phyloP scores from a whole-genome alignment of 306 rosid species.

The Gastrolobium villosum region DNA sequence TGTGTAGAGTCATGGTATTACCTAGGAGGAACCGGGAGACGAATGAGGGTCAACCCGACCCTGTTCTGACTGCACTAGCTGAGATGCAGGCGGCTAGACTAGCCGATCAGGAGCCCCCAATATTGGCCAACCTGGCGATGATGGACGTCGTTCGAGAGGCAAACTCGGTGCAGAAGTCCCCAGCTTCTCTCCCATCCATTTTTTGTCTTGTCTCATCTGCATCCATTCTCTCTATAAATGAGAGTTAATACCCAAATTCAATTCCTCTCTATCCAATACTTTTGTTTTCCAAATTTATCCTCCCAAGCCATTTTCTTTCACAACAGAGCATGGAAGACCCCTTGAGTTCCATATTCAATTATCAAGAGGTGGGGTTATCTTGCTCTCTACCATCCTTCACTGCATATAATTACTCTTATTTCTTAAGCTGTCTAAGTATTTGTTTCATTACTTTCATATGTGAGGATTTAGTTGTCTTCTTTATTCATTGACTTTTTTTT shows the following conservation, averaged over 20 bases:
- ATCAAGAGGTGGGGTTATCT: slow-evolving; percentile 66
- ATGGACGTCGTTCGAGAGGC: too few relatives aligned
- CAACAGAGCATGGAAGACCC: slow-evolving; percentile 63
- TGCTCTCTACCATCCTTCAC: not conserved
- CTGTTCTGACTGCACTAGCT: too few relatives aligned
- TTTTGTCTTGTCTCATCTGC: slow-evolving; percentile 57
- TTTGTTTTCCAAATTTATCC: slow-evolving; percentile 21
- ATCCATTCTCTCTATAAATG: slow-evolving; percentile 57
- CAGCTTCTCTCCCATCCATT: slow-evolving; percentile 34
- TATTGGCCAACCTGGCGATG: too few relatives aligned
- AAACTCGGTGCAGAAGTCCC: slow-evolving; percentile 44
- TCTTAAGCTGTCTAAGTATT: not conserved
- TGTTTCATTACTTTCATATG: too few relatives aligned
- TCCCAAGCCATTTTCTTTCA: not conserved
- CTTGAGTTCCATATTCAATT: slow-evolving; percentile 57
- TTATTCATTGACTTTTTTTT: slow-evolving; percentile 22
- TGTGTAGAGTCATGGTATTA: too few relatives aligned
- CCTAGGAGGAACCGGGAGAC: too few relatives aligned
- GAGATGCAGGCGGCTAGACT: too few relatives aligned
- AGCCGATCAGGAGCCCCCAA: too few relatives aligned
- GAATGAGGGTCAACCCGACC: too few relatives aligned
- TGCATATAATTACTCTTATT: not conserved
- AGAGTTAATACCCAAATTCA: slow-evolving; percentile 30
- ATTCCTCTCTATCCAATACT: slow-evolving; percentile 36
- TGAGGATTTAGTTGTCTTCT: not conserved